These are phyloP conservation scores for Sporothrix dimorphospora DNA, from an alignment of 2,329 filamentous ascomycete genomes.

Conservation along the genomic window DNA sequence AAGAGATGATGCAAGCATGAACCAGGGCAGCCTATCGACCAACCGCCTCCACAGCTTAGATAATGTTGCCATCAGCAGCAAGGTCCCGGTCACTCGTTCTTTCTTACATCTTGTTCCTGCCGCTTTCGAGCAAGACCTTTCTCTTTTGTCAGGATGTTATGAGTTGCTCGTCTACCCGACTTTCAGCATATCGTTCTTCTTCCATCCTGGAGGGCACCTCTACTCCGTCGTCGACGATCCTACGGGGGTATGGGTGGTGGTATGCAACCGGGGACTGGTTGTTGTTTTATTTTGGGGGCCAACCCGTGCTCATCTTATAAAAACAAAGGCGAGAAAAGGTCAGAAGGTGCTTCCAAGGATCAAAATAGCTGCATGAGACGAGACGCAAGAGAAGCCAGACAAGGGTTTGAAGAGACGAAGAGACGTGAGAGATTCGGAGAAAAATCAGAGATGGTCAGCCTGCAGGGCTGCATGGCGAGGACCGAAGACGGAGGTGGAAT, in stretches of 20 bases:
- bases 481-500: background rate
- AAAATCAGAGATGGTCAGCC: background rate
- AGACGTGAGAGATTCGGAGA: background rate
- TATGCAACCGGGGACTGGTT: slow-evolving; percentile 2
- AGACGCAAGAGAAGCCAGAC: background rate
- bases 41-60: background rate
- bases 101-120: background rate
- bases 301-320: background rate
- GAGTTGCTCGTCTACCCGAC: background rate
- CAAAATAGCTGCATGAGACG: slow-evolving; percentile 18
- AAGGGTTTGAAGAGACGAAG: background rate
- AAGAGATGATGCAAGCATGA: background rate
- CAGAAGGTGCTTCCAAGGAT: background rate
- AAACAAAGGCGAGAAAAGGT: background rate
- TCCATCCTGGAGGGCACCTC: background rate
- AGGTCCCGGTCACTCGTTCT: background rate
- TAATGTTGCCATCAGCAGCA: slow-evolving; percentile 15
- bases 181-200: background rate
- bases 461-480: background rate
- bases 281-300: background rate
- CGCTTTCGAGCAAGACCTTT: too few species aligned
- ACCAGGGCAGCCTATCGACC: background rate
- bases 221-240: slow-evolving; percentile 5
- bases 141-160: too few species aligned
- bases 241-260: background rate